Percentiles rank a stretch among this genome's conserved stretches.
Evolutionary conservation across 2,329 filamentous ascomycete species (phyloP).

Genomic region (Metarhizium anisopliae): DNA sequence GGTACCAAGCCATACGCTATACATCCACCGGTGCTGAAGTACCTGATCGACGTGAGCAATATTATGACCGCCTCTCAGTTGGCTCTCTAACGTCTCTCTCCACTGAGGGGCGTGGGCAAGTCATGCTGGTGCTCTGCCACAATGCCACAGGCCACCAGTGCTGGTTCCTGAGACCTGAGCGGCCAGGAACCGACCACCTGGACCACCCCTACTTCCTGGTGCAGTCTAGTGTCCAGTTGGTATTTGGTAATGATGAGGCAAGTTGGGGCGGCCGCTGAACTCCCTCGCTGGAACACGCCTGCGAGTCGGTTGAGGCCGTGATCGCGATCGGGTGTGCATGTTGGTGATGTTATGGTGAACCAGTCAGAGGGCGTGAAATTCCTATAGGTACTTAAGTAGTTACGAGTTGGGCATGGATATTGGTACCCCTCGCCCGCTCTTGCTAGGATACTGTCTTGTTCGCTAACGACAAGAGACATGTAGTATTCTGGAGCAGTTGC

Average conservation of each 20-base stretch:
- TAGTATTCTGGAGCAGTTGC: neutral
- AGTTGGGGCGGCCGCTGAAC: conserved; percentile 9
- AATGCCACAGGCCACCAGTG: conserved; percentile 4
- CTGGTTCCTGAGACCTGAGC: conserved; percentile 19
- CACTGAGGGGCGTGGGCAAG: conserved; percentile 2
- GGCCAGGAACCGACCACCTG: conserved; percentile 17
- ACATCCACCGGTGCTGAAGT: too few species aligned
- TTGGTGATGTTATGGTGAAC: neutral
- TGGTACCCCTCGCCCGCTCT: neutral
- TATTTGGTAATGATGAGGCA: conserved; percentile 22
- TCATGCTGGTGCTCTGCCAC: conserved; percentile 4
- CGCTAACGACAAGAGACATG: neutral
- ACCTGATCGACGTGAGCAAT: too few species aligned
- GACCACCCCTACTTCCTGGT: conserved; percentile 19
- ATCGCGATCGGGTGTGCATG: conserved; percentile 18
- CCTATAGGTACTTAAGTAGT: neutral
- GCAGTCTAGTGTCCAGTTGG: conserved; percentile 17
- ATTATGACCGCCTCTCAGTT: too few species aligned
- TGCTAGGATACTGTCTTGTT: neutral
- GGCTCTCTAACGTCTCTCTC: neutral
- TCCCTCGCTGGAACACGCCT: neutral
- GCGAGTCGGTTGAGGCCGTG: conserved; percentile 17
- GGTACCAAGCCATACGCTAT: neutral
- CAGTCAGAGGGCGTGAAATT: neutral
- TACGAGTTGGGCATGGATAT: neutral